A percentile compares a stretch with the other conserved stretches of the same genome.
These are phyloP conservation scores for Solanum habrochaites DNA, from an alignment of 257 asterid species.

Conservation along the genomic window DNA sequence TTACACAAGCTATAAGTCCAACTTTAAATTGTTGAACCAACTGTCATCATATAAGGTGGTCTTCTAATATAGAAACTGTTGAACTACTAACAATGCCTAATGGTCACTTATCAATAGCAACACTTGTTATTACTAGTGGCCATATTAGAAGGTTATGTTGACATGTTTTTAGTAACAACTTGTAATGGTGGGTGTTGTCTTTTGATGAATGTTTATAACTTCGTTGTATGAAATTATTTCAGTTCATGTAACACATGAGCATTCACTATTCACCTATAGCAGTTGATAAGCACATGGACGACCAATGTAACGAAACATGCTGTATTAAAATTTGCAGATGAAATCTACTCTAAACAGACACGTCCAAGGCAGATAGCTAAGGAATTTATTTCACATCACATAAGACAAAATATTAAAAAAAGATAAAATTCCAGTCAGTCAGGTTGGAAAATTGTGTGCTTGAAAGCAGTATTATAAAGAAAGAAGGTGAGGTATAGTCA, in stretches of 20 bases:
- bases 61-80: neutral
- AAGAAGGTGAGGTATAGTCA: neutral
- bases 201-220: neutral
- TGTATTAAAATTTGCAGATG: neutral
- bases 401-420: neutral
- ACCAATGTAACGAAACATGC: neutral
- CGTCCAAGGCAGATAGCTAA: neutral
- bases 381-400: neutral
- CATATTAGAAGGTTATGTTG: neutral
- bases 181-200: neutral
- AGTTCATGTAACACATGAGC: neutral
- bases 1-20: neutral
- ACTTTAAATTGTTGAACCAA: neutral
- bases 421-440: slow-evolving; percentile 1
- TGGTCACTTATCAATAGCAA: neutral
- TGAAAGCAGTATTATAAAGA: slow-evolving; percentile 4
- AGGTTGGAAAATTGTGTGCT: slow-evolving; percentile 18
- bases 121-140: neutral
- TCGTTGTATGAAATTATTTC: neutral
- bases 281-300: neutral
- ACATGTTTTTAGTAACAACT: neutral
- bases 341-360: neutral
- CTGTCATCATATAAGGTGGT: neutral
- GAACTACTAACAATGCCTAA: neutral
- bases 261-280: neutral